Percentiles rank a stretch among this genome's conserved stretches.
phyloP scores from a whole-genome alignment of 2,329 filamentous ascomycete species.

The Botrytis porri region DNA sequence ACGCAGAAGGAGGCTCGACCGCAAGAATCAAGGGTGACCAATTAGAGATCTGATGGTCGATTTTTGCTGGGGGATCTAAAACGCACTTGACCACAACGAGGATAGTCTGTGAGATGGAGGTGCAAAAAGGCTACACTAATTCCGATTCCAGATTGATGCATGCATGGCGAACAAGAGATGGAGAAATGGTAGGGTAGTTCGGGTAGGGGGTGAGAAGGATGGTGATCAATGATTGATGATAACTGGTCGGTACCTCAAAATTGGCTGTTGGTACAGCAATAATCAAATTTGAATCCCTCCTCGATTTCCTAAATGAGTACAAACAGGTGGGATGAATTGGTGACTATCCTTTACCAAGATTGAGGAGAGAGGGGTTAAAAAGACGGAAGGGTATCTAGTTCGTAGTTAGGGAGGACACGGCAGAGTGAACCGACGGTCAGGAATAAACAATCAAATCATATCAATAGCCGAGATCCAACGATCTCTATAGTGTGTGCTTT shows the following conservation, averaged over 20 bases:
- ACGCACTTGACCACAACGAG: background rate
- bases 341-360: background rate
- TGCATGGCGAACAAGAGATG: slow-evolving; percentile 8
- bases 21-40: background rate
- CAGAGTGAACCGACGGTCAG: slow-evolving; percentile 4
- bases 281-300: background rate
- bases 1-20: slow-evolving; percentile 9
- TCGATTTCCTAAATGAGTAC: background rate
- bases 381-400: background rate
- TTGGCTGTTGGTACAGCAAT: slow-evolving; percentile 9
- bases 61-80: background rate
- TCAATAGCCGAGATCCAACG: slow-evolving; percentile 5
- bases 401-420: slow-evolving; percentile 4
- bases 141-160: slow-evolving; percentile 1
- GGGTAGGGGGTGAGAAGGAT: background rate
- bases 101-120: background rate
- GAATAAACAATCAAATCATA: background rate
- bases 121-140: slow-evolving; percentile 1
- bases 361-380: slow-evolving; percentile 1
- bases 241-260: background rate
- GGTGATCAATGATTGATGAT: background rate
- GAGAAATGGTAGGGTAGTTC: slow-evolving; percentile 12
- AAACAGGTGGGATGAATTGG: background rate
- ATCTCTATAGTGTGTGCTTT: background rate
- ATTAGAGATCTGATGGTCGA: background rate